phyloP scores from a whole-genome alignment of 768 basidiomycete species.

The Mycena capillaripes region DNA sequence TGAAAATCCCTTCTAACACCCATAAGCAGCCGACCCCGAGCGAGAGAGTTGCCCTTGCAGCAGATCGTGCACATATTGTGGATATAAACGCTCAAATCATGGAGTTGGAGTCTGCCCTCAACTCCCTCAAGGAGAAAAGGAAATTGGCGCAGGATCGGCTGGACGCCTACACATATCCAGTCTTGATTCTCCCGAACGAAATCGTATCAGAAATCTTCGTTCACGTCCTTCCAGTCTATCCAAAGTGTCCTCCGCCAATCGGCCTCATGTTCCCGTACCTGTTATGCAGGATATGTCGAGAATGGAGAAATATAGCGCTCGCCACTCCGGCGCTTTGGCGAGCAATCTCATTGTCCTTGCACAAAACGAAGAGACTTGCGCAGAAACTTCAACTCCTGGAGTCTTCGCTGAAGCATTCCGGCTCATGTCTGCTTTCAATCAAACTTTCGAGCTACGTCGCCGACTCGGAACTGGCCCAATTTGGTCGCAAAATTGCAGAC shows the following conservation, averaged over 20 bases:
- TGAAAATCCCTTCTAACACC: no score
- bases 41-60: not conserved
- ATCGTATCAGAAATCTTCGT: conserved; percentile 8
- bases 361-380: no score
- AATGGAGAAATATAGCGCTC: conserved; percentile 1
- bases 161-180: conserved; percentile 4
- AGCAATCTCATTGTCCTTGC: not conserved
- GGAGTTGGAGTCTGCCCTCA: not conserved
- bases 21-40: not conserved
- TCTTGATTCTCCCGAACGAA: conserved; percentile 5
- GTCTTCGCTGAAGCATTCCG: not conserved
- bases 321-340: conserved; percentile 12
- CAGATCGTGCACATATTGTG: not conserved
- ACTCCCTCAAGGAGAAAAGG: not conserved
- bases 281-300: conserved; percentile 1
- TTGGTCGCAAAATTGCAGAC: not conserved
- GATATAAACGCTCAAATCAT: not conserved
- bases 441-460: not conserved
- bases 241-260: not conserved
- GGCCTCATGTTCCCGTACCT: not conserved
- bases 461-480: not conserved
- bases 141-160: not conserved
- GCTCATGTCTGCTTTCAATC: not conserved
- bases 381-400: not conserved
- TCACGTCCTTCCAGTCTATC: conserved; percentile 14